These are phyloP conservation scores for Clohesyomyces aquaticus DNA, from an alignment of 495 filamentous ascomycete genomes.

Conservation along the genomic window DNA sequence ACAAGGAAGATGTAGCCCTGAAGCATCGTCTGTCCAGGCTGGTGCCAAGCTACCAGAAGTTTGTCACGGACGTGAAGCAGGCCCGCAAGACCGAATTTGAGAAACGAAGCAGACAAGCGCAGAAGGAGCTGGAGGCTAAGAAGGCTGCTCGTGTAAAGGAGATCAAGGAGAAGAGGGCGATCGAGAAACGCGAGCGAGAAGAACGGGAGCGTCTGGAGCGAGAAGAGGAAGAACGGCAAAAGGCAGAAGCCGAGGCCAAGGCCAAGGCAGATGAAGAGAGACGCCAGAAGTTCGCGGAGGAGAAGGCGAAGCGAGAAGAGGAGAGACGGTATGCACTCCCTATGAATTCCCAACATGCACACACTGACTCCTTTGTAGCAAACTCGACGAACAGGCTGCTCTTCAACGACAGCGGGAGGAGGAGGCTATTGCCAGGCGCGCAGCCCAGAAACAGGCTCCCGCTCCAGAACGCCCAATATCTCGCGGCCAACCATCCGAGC, in stretches of 20 bases:
- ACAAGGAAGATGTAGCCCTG: constrained; percentile 84
- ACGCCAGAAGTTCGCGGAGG: constrained; percentile 62
- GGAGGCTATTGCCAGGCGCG: constrained; percentile 63
- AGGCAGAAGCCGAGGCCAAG: constrained; percentile 81
- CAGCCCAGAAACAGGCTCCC: constrained; percentile 50
- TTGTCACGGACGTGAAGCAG: constrained; percentile 76
- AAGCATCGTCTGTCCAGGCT: constrained; percentile 88
- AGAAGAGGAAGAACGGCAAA: constrained; percentile 84
- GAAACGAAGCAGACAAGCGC: constrained; percentile 83
- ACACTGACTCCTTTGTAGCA: constrained; percentile 49
- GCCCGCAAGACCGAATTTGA: constrained; percentile 94
- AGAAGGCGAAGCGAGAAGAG: constrained; percentile 81
- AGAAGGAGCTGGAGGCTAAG: constrained; percentile 86
- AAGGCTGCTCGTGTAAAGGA: constrained; percentile 86
- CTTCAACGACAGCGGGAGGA: constrained; percentile 70
- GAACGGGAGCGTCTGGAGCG: constrained; percentile 71
- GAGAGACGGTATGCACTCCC: constrained; percentile 68
- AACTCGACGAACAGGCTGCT: constrained; percentile 66
- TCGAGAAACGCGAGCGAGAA: constrained; percentile 80
- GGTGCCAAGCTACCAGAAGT: constrained; percentile 77
- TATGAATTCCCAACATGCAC: not conserved
- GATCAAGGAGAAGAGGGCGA: constrained; percentile 69
- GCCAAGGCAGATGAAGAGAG: constrained; percentile 72
- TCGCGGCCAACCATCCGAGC: constrained; percentile 39
- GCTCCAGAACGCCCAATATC: constrained; percentile 45